phyloP scores from a whole-genome alignment of 2,329 filamentous ascomycete genomes.

The Monosporascus sp. region DNA sequence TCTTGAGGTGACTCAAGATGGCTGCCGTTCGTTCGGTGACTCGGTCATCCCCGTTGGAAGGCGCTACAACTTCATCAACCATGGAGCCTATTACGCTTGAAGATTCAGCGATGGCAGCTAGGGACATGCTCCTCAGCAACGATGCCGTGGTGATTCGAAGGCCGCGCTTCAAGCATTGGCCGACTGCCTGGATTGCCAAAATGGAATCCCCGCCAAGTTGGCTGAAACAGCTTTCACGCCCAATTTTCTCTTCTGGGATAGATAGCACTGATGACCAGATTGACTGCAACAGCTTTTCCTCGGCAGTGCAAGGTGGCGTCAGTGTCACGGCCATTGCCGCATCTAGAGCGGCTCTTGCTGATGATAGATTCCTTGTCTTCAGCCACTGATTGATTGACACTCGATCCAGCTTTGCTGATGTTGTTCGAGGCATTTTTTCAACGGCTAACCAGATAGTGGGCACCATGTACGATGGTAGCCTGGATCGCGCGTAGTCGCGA shows the following conservation, averaged over 20 bases:
- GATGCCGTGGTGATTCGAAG: background rate
- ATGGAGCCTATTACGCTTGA: no score
- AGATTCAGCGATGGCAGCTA: background rate
- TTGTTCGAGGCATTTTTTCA: constrained; percentile 3
- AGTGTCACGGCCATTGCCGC: background rate
- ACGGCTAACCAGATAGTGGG: constrained; percentile 6
- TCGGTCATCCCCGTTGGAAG: no score
- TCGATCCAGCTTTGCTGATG: constrained; percentile 5
- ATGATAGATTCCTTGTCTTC: background rate
- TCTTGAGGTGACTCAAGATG: no score
- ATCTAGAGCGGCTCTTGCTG: background rate
- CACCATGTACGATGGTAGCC: constrained; percentile 1
- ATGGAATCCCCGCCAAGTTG: background rate
- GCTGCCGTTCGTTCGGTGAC: no score
- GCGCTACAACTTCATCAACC: no score
- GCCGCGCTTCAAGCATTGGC: background rate
- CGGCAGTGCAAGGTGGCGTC: background rate
- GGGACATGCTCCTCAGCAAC: background rate
- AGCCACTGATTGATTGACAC: background rate
- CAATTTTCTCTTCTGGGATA: background rate
- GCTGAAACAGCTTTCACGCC: background rate
- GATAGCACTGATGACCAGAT: background rate
- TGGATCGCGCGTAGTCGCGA: constrained; percentile 1
- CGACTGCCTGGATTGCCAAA: background rate
- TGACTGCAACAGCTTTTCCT: background rate